Evolutionary conservation across 768 basidiomycete genomes (phyloP), one percentile per base, ranked within the genome.

Genomic region (Rhodotorula graminis): DNA sequence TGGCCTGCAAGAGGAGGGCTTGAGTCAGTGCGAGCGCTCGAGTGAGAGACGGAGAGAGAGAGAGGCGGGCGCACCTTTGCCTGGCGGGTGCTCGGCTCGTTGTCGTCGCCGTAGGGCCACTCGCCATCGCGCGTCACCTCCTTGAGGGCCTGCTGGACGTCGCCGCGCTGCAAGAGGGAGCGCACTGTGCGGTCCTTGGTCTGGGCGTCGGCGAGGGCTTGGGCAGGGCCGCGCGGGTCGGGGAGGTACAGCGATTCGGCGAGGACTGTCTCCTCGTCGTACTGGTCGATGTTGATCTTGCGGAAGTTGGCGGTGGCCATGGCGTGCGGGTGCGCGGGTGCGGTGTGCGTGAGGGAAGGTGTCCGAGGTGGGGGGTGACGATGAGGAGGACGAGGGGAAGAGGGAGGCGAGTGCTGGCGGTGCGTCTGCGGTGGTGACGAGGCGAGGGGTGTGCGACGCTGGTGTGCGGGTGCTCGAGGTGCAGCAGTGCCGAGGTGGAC

Each of bases 271-370:
- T 97, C 95, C 81, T 97, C 95, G 80, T 98, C 95, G 83, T 88
- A 92, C 53, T 84, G 85, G 83, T 98, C 95, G 79, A 97, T 89
- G 83, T 97, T 89, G 82, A 96, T 92, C 82, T 93, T 94, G 77
- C 94, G 85, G 82, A 93, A 96, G 64, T 88, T 87, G 7, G 62
- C 61, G 40, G 63, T 65, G 27, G 72, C 72, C 72, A 73, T 73
- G 50, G 56, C 5, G 16, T 4, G 44, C 25, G 23, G 23, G 56
- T 37, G 29, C 44, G 44, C 44, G 11, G 18, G 65, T n/a, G n/a
- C 33, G 21, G 29, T 23, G 27, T 21, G n/a, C 5, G 25, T 10
- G 21, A 18, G 37, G 9, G 14, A 12, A 46, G 44, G 18, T 46
- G 44, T 46, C 14, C 14, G 44, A 18, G 44, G 44, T 46, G 14